Evolutionary conservation across 352 stramenopile genomes (phyloP).

Genomic region (Phytophthora boehmeriae): DNA sequence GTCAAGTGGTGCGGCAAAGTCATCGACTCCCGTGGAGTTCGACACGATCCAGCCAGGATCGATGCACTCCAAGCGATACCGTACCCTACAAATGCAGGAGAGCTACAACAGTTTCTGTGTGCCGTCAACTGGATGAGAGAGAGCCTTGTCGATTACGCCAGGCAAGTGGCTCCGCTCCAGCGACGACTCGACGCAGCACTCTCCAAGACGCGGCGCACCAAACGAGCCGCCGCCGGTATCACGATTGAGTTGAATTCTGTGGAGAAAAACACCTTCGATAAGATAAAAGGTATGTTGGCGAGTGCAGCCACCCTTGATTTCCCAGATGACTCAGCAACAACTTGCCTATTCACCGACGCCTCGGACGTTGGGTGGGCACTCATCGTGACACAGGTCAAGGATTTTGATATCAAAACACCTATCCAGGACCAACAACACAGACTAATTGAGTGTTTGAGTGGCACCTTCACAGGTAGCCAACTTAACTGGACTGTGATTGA

Average conservation of each 20-base stretch:
- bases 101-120: too few relatives aligned
- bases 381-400: background rate
- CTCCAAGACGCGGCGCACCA: background rate
- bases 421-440: background rate
- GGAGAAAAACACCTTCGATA: background rate
- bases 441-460: background rate
- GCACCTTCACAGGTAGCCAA: background rate
- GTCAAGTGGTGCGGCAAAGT: slow-evolving; percentile 21
- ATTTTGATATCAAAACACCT: background rate
- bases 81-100: background rate
- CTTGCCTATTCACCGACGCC: background rate
- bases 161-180: background rate
- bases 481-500: too few relatives aligned
- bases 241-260: background rate
- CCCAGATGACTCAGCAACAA: background rate
- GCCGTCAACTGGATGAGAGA: too few relatives aligned
- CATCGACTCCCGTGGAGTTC: background rate
- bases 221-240: background rate
- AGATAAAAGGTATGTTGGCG: background rate
- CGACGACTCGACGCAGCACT: background rate
- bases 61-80: background rate
- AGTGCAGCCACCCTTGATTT: background rate
- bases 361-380: background rate
- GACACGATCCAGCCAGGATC: background rate
- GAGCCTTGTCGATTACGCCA: background rate